A percentile compares a stretch with the other conserved stretches of the same genome.
Conservation (phyloP, 495 filamentous ascomycete species). For the Penicilliopsis zonata region DNA sequence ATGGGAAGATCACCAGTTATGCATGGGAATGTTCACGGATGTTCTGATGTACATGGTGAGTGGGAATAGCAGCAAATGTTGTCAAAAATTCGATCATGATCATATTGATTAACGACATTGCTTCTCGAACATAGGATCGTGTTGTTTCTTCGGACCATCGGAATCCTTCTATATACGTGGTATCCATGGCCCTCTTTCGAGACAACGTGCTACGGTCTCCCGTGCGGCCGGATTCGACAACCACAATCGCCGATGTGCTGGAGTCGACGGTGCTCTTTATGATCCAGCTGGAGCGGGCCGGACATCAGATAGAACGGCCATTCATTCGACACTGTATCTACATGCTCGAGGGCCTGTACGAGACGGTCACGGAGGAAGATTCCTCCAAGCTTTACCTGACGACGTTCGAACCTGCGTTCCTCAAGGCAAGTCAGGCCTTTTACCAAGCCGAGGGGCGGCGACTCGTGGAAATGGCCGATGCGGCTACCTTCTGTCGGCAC, state of each 20-base stretch:
- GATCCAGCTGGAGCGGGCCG: slow-evolving; percentile 82
- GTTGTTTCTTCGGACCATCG: slow-evolving; percentile 59
- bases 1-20: slow-evolving; percentile 82
- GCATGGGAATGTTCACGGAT: slow-evolving; percentile 96
- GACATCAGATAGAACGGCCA: slow-evolving; percentile 76
- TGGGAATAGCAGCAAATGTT: not conserved
- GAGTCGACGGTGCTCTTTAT: slow-evolving; percentile 79
- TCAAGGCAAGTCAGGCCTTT: slow-evolving; percentile 57
- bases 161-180: slow-evolving; percentile 67
- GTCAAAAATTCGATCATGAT: not conserved
- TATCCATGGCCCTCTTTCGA: slow-evolving; percentile 77
- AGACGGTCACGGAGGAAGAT: slow-evolving; percentile 59
- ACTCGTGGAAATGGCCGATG: slow-evolving; percentile 66
- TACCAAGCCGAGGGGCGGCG: slow-evolving; percentile 63
- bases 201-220: slow-evolving; percentile 61
- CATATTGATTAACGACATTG: not conserved
- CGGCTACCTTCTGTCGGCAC: slow-evolving; percentile 72
- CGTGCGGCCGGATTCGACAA: slow-evolving; percentile 27
- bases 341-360: slow-evolving; percentile 87
- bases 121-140: slow-evolving; percentile 44
- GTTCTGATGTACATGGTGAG: slow-evolving; percentile 94
- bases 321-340: slow-evolving; percentile 72
- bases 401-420: slow-evolving; percentile 68
- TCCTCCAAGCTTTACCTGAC: slow-evolving; percentile 69
- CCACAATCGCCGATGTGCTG: slow-evolving; percentile 52